Conservation (phyloP, 352 stramenopile species). For the Globisporangium nagaii region DNA sequence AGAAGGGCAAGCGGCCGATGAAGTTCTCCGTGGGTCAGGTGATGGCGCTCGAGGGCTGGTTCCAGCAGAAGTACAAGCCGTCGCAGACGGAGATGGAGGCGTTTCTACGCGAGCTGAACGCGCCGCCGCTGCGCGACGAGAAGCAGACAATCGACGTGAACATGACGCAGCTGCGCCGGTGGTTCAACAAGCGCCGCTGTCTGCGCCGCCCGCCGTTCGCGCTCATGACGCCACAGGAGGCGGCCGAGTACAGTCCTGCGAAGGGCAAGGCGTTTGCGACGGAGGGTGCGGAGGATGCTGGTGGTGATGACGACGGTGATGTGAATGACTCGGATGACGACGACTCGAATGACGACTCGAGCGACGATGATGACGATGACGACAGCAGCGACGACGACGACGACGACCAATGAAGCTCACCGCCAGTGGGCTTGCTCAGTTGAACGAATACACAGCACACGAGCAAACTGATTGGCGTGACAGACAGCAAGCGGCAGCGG, state of each 20-base stretch:
- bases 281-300: conserved; percentile 7
- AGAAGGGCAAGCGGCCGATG: conserved; percentile 72
- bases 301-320: conserved; percentile 21
- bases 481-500: no score
- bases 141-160: conserved; percentile 78
- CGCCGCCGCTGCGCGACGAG: conserved; percentile 61
- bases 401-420: conserved; percentile 11
- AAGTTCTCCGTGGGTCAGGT: conserved; percentile 85
- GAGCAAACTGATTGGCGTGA: conserved; percentile 7
- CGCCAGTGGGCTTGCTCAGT: conserved; percentile 7
- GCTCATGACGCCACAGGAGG: conserved; percentile 76
- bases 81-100: conserved; percentile 75
- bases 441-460: no score
- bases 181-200: conserved; percentile 86
- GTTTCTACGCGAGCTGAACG: conserved; percentile 65
- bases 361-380: conserved; percentile 43
- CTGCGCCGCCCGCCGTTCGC: conserved; percentile 75
- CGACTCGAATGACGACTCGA: conserved; percentile 42
- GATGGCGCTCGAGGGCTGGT: conserved; percentile 73
- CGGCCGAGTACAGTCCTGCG: conserved; percentile 50
- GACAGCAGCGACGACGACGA: conserved; percentile 37
- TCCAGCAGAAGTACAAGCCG: conserved; percentile 86
- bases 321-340: conserved; percentile 21
- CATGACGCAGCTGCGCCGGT: conserved; percentile 81
- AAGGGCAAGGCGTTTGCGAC: conserved; percentile 12